Base-by-base conservation (phyloP, 2,329 filamentous ascomycete species). In the Penicillium corylophilum region DNA sequence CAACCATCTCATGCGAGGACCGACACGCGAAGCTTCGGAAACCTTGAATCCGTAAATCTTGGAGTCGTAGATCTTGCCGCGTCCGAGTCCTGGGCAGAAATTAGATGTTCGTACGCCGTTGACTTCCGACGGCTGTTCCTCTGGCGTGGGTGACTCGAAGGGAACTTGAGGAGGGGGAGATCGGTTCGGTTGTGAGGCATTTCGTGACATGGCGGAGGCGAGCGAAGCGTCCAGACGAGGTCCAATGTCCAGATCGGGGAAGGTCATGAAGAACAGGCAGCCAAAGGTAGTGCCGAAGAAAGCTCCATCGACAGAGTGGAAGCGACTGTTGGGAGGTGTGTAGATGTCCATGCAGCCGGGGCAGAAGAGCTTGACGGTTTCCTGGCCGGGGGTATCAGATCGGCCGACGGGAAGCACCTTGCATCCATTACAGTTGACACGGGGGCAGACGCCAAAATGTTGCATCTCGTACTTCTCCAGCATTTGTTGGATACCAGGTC, bases 221-320 rank as follows among this genome's bases (percentile, higher is more conserved):
- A 71, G 50, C 4, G 67, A 53, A 35, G 52, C 64, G 40, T 86
- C 86, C 62, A 85, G 84, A 65, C 88, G 86, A 28, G 86, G 86
- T 43, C 79, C 79, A 53, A 97, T 84, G 63, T 96, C 91, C 67
- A 96, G 88, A 69, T 99, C 94, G 31, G 94, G 93, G 73, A 97
- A 99, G 35, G 93, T 99, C 79, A 99, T 93, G 71, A 99, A 90
- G 77, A 99, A 99, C 53, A 99, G 84, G 41, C 91, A 91, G 55
- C 92, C 92, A 71, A 99, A 99, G 0, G 94, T 99, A 48, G 94
- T 93, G 43, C 94, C 94, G 68, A 99, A 99, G 78, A 97, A 99
- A 42, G 94, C 94, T 47, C 94, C 94, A 63, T 99, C 94, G 29
- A 99, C 94, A 2, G 90, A 93, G 74, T 97, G 94, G 71, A 97